These are phyloP conservation scores for Metschnikowia bowlesiae DNA, from an alignment of 805 yeast species.

Conservation along the genomic window DNA sequence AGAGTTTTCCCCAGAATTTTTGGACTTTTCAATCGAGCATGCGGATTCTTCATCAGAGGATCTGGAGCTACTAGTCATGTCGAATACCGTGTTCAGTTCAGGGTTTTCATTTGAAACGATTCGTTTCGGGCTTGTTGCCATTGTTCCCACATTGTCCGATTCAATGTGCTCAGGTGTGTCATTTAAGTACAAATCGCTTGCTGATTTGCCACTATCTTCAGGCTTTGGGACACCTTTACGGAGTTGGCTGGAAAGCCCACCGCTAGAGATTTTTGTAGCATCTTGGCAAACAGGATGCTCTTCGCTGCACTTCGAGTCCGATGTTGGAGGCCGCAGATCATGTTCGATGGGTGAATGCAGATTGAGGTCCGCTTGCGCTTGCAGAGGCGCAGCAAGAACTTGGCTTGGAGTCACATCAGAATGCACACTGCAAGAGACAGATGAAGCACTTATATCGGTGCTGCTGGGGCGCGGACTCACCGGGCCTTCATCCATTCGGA, in stretches of 20 bases:
- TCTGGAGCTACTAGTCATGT: too few relatives aligned
- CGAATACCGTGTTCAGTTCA: too few relatives aligned
- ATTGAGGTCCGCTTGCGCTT: not conserved
- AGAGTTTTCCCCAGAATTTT: not conserved
- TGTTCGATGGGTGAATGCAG: not conserved
- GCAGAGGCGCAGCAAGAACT: not conserved
- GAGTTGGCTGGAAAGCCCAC: not conserved
- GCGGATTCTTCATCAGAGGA: too few relatives aligned
- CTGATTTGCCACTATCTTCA: not conserved
- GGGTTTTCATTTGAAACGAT: not conserved
- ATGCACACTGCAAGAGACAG: too few relatives aligned
- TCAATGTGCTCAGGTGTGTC: not conserved
- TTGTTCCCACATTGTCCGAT: not conserved
- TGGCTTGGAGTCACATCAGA: not conserved
- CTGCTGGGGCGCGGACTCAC: not conserved
- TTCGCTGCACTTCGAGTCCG: not conserved
- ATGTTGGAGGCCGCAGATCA: not conserved
- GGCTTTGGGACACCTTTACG: not conserved
- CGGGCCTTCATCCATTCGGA: slow-evolving; percentile 1
- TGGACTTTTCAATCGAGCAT: not conserved
- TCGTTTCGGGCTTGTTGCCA: not conserved
- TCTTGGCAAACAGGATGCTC: too few relatives aligned
- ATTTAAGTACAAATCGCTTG: not conserved
- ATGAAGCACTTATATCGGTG: not conserved
- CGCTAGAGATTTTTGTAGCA: not conserved